phyloP scores from a whole-genome alignment of 108 stramenopile genomes.

The Chaetoceros muelleri region DNA sequence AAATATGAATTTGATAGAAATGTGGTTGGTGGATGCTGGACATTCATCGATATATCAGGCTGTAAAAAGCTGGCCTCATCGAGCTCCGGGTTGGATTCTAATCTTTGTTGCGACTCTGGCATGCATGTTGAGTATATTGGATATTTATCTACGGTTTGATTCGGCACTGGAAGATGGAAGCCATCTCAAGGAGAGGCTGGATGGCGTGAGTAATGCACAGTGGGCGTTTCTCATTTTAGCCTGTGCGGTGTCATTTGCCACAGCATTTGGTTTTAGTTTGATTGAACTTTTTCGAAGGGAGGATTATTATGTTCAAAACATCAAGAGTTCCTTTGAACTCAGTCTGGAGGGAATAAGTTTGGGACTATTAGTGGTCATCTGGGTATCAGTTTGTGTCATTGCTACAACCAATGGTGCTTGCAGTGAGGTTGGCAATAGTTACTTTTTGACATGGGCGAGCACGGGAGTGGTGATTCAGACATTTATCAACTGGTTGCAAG shows the following conservation, averaged over 20 bases:
- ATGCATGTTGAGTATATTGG: neutral
- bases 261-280: neutral
- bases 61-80: conserved; percentile 55
- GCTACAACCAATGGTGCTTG: conserved; percentile 54
- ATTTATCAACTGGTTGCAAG: conserved; percentile 47
- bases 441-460: conserved; percentile 62
- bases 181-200: conserved; percentile 1
- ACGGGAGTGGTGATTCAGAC: conserved; percentile 44
- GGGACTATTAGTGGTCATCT: conserved; percentile 28
- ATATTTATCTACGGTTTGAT: neutral
- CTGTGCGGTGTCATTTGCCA: neutral
- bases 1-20: conserved; percentile 35
- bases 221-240: neutral
- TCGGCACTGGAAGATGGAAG: neutral
- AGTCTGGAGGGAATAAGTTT: conserved; percentile 42
- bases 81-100: conserved; percentile 60
- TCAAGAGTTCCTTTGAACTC: neutral
- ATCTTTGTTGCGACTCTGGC: conserved; percentile 23
- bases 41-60: conserved; percentile 34
- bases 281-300: neutral
- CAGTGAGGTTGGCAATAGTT: conserved; percentile 33
- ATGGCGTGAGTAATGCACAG: neutral
- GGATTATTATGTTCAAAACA: neutral
- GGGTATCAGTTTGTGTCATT: conserved; percentile 49
- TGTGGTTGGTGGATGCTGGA: conserved; percentile 39